Evolutionary conservation across 73 alveolate species (phyloP).

Genomic region (Symbiodinium pilosum): DNA sequence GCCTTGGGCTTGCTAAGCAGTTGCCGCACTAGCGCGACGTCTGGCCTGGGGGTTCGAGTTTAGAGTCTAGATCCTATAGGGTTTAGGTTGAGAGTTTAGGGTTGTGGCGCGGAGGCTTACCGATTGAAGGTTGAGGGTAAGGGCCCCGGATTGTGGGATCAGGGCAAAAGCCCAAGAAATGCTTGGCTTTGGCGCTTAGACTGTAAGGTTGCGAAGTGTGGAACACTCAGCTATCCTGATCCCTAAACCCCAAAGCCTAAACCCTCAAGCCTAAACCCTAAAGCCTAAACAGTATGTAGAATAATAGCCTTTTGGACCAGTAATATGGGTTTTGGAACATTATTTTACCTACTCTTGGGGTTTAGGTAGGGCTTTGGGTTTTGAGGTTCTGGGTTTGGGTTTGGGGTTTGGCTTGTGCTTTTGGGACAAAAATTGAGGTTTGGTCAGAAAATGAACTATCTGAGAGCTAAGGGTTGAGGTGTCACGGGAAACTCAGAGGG

Average conservation of each 20-base stretch:
- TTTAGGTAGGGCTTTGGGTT: background rate
- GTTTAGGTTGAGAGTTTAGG: background rate
- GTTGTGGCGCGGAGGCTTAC: background rate
- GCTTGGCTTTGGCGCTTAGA: too few relatives aligned
- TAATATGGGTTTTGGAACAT: background rate
- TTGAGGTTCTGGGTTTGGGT: background rate
- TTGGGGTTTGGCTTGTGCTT: too few relatives aligned
- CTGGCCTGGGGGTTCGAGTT: conserved; percentile 20
- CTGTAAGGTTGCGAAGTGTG: background rate
- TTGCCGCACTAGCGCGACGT: conserved; percentile 45
- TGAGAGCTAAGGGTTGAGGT: too few relatives aligned
- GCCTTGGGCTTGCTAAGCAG: conserved; percentile 77
- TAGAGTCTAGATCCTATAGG: background rate
- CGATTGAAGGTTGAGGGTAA: background rate
- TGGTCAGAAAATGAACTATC: too few relatives aligned
- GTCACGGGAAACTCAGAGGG: too few relatives aligned
- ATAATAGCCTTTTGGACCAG: too few relatives aligned
- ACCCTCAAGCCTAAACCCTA: too few relatives aligned
- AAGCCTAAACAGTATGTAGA: too few relatives aligned
- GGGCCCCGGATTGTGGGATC: background rate
- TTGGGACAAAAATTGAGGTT: too few relatives aligned
- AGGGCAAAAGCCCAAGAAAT: background rate
- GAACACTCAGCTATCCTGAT: background rate
- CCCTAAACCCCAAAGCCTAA: background rate
- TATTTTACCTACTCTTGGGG: too few relatives aligned